phyloP scores from a whole-genome alignment of 2,329 filamentous ascomycete genomes.

The Lithohypha guttulata region DNA sequence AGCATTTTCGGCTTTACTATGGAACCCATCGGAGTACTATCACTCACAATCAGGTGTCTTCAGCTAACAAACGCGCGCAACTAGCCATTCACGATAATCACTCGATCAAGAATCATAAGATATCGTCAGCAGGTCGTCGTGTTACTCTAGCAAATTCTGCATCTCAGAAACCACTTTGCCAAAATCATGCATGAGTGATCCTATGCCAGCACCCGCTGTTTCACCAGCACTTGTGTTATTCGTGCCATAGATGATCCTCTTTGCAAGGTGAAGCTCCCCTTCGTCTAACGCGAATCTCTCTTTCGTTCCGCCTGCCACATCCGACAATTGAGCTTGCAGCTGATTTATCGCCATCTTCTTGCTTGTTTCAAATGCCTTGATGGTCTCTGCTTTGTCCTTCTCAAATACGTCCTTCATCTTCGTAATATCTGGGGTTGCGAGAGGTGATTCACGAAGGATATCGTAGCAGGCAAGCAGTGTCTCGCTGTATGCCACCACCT shows the following conservation, averaged over 20 bases:
- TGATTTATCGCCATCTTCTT: conserved; percentile 5
- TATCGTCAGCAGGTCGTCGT: background rate
- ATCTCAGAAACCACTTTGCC: conserved; percentile 1
- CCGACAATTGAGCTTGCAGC: background rate
- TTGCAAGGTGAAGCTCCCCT: background rate
- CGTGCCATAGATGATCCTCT: background rate
- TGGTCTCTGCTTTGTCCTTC: background rate
- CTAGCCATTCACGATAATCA: too few species aligned
- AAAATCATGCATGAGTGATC: background rate
- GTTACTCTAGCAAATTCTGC: conserved; percentile 1
- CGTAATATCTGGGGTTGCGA: background rate
- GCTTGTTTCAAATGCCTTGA: background rate
- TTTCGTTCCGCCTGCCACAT: background rate
- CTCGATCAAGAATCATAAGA: background rate
- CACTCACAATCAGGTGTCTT: too few species aligned
- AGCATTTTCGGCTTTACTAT: too few species aligned
- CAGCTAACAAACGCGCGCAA: too few species aligned
- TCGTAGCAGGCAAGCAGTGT: background rate
- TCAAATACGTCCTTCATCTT: background rate
- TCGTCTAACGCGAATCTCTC: background rate
- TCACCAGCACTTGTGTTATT: background rate
- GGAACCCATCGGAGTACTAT: too few species aligned
- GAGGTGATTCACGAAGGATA: background rate
- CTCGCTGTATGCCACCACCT: too few species aligned
- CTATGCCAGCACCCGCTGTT: background rate